These are phyloP conservation scores for Fusarium fracticaudum DNA, from an alignment of 2,329 filamentous ascomycete species.

Conservation along the genomic window DNA sequence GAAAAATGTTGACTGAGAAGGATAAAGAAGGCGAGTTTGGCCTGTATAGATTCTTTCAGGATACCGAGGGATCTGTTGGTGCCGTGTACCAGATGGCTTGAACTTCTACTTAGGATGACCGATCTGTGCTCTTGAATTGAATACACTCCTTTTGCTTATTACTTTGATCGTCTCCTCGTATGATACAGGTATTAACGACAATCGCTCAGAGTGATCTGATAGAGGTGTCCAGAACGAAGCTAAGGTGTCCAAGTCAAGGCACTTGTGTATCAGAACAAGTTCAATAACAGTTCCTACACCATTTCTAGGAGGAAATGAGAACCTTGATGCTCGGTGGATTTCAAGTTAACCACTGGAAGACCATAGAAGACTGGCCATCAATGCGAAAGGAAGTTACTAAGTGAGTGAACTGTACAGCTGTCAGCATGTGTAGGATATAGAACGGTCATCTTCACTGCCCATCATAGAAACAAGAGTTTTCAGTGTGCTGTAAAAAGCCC, in stretches of 20 bases:
- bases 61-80: slow-evolving; percentile 46
- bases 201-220: not conserved
- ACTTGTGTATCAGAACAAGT: not conserved
- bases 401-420: slow-evolving; percentile 3
- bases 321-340: slow-evolving; percentile 18
- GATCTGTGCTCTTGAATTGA: not conserved
- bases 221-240: not conserved
- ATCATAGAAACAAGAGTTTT: slow-evolving; percentile 38
- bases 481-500: slow-evolving; percentile 36
- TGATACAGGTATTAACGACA: not conserved
- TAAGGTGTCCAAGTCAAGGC: not conserved
- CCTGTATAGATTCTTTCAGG: slow-evolving; percentile 45
- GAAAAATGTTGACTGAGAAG: slow-evolving; percentile 43
- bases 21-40: slow-evolving; percentile 43
- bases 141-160: not conserved
- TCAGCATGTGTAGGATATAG: not conserved
- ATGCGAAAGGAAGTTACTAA: too few species aligned
- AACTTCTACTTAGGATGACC: not conserved
- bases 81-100: slow-evolving; percentile 44
- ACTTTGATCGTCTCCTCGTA: not conserved
- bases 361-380: too few species aligned
- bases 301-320: slow-evolving; percentile 22
- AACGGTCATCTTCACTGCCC: not conserved
- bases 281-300: slow-evolving; percentile 26
- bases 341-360: not conserved